Evolutionary conservation across 257 asterid genomes (phyloP), one percentile per base, ranked within the genome.

Genomic region (Cynanchum wilfordii): DNA sequence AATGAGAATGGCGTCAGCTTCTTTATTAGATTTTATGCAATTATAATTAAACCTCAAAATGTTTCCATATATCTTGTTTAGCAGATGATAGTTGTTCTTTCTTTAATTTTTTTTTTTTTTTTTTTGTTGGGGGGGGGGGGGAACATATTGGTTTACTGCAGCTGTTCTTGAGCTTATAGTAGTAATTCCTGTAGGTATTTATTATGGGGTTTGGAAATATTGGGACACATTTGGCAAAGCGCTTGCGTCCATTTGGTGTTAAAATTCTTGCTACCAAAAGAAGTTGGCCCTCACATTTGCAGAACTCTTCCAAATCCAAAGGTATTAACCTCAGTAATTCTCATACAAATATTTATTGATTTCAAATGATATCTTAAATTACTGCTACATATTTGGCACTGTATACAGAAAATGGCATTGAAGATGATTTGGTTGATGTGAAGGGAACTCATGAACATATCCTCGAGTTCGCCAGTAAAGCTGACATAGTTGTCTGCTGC

Each of bases 211-310:
- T 79, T 51, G 99, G 99, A 69, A 87, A 85, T 80, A 90, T 95
- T 19, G 99, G 99, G 72, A 75, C 77, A 72, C 91, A 92, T 69
- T 82, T 95, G 76, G 98, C 97, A n/a, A 86, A 87, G 86, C 96
- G 97, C 24, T 77, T 95, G 83, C 85, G 88, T 68, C 98, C 97
- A 73, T 95, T 95, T 69, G 97, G 88, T 40, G 99, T 92, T 79
- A 86, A 87, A 69, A 92, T 95, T 73, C 87, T 90, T 80, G 99
- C 99, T 77, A 95, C 98, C 7, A 92, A 95, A 81, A 85, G 99
- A 79, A 87, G 87, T 81, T 95, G 99, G 99, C 78, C 76, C 52
- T 72, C 79, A 51, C 76, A 66, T 77, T 51, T 75, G 10, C 77
- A 73, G 47, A 80, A 79, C 81, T 79, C 89, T 7, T 29, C 44